Percentiles rank a stretch among this genome's conserved stretches.
These are phyloP conservation scores for Ophiocordyceps camponoti-rufipedis DNA, from an alignment of 2,329 filamentous ascomycete species.

Conservation along the genomic window DNA sequence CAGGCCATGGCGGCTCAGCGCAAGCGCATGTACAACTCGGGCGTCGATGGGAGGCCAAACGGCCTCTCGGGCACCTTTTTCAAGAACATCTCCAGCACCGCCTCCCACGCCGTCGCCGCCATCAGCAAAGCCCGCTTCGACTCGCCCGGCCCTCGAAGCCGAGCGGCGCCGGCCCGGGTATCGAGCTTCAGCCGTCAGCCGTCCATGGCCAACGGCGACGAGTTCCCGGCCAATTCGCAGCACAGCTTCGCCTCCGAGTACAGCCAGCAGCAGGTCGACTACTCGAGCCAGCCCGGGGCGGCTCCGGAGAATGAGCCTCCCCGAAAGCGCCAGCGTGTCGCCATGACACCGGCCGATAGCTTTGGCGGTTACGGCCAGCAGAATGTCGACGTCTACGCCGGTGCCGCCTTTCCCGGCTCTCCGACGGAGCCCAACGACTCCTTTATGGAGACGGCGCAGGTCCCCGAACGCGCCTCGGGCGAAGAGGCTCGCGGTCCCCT, in stretches of 20 bases:
- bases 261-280: constrained; percentile 49
- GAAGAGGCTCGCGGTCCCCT: constrained; percentile 40
- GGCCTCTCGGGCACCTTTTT: constrained; percentile 77
- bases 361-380: constrained; percentile 32
- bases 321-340: constrained; percentile 53
- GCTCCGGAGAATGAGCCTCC: constrained; percentile 52
- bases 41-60: constrained; percentile 46
- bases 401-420: constrained; percentile 41
- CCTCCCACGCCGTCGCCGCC: constrained; percentile 81
- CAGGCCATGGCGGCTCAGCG: constrained; percentile 93
- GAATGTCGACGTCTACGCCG: constrained; percentile 23
- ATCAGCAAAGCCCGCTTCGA: constrained; percentile 94
- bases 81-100: constrained; percentile 87
- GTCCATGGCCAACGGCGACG: constrained; percentile 51
- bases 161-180: constrained; percentile 45
- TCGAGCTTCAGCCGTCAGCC: constrained; percentile 54
- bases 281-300: constrained; percentile 36
- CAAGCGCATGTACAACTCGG: constrained; percentile 70
- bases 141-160: constrained; percentile 55
- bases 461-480: constrained; percentile 21
- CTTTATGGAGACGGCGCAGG: constrained; percentile 43
- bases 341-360: constrained; percentile 35
- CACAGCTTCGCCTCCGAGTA: constrained; percentile 67
- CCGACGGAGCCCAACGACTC: constrained; percentile 70
- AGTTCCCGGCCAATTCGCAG: constrained; percentile 59